These are phyloP conservation scores for Phaeosphaeria sp. DNA, from an alignment of 2,329 filamentous ascomycete genomes.

Conservation along the genomic window DNA sequence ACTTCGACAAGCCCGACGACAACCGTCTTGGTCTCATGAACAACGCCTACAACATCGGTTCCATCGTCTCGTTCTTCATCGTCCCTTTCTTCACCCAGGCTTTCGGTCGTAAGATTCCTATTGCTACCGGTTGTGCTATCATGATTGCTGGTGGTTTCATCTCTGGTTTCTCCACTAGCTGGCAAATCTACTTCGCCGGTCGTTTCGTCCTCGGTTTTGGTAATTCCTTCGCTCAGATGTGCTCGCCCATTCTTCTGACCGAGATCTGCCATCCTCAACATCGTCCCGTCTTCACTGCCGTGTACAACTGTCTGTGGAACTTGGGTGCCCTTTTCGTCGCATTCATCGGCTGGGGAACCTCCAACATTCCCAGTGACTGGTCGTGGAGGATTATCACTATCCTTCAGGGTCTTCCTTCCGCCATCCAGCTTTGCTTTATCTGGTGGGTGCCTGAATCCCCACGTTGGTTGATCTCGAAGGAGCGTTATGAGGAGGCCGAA, in stretches of 20 bases:
- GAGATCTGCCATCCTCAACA: conserved; percentile 74
- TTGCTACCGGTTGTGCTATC: conserved; percentile 51
- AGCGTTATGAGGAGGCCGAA: conserved; percentile 68
- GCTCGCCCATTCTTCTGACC: conserved; percentile 68
- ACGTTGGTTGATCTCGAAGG: conserved; percentile 69
- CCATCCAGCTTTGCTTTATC: conserved; percentile 68
- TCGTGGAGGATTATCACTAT: conserved; percentile 60
- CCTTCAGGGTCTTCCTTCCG: conserved; percentile 56
- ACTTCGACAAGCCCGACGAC: conserved; percentile 48
- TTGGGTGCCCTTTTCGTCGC: conserved; percentile 64
- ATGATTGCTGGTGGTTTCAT: conserved; percentile 53
- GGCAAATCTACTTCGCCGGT: conserved; percentile 62
- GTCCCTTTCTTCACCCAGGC: conserved; percentile 50
- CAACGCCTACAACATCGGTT: conserved; percentile 53
- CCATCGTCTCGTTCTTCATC: conserved; percentile 45
- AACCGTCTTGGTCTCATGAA: conserved; percentile 55
- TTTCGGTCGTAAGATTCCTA: conserved; percentile 52
- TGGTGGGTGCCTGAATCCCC: conserved; percentile 67
- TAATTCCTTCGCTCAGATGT: conserved; percentile 69
- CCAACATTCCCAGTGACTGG: conserved; percentile 54
- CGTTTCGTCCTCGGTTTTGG: conserved; percentile 72
- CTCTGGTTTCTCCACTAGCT: conserved; percentile 32
- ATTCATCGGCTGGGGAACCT: conserved; percentile 59
- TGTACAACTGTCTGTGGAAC: conserved; percentile 75
- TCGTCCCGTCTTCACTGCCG: conserved; percentile 67